These are phyloP conservation scores for Alternaria sp. DNA, from an alignment of 2,329 filamentous ascomycete species.

Conservation along the genomic window DNA sequence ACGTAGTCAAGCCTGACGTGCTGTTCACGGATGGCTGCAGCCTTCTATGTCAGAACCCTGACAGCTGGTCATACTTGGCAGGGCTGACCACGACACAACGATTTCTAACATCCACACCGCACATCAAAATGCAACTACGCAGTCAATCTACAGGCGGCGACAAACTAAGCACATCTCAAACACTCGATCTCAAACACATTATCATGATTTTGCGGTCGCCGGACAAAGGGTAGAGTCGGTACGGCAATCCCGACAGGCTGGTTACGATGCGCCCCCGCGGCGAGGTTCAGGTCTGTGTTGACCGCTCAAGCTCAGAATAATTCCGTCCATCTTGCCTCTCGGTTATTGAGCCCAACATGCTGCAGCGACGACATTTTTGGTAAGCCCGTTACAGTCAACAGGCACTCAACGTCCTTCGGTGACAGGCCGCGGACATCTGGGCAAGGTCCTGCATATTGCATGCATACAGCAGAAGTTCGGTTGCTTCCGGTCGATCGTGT, in stretches of 20 bases:
- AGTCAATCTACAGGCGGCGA: conserved; percentile 3
- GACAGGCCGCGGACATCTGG: conserved; percentile 21
- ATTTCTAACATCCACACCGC: background rate
- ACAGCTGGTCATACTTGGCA: conserved; percentile 23
- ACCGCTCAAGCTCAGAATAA: conserved; percentile 12
- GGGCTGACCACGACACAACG: conserved; percentile 15
- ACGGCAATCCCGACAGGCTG: conserved; percentile 14
- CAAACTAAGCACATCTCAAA: conserved; percentile 4
- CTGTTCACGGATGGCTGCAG: conserved; percentile 34
- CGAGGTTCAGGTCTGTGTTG: conserved; percentile 14
- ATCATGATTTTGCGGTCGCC: background rate
- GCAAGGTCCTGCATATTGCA: conserved; percentile 28
- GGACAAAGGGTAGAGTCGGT: conserved; percentile 7
- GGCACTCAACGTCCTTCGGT: conserved; percentile 11
- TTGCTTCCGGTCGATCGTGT: conserved; percentile 43
- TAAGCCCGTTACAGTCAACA: conserved; percentile 28
- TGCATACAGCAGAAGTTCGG: conserved; percentile 42
- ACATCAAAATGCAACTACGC: conserved; percentile 4
- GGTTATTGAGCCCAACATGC: conserved; percentile 11
- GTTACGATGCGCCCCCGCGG: conserved; percentile 13
- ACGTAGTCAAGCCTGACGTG: conserved; percentile 20
- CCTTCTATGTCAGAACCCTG: conserved; percentile 25
- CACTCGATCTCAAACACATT: conserved; percentile 2
- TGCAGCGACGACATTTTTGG: conserved; percentile 14
- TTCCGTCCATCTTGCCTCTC: conserved; percentile 14